Percentiles rank a stretch among this genome's conserved stretches.
phyloP scores from a whole-genome alignment of 257 asterid species.

The Euphrasia confusa region DNA sequence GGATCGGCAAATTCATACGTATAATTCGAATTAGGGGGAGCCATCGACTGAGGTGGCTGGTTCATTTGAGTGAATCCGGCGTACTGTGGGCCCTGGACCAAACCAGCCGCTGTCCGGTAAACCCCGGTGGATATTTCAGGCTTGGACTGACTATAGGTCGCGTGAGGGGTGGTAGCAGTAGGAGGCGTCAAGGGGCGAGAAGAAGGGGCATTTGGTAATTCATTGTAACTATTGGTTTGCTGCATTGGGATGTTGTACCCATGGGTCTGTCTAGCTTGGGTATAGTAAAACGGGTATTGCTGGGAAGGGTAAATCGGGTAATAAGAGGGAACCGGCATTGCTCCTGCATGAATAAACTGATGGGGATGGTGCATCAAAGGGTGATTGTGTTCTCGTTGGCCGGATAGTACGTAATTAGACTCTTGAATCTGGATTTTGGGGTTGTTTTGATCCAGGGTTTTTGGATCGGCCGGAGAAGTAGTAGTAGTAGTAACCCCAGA shows the following conservation, averaged over 20 bases:
- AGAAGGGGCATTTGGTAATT: slow-evolving; percentile 46
- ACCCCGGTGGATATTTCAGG: slow-evolving; percentile 58
- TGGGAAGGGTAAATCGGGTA: slow-evolving; percentile 70
- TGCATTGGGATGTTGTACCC: slow-evolving; percentile 57
- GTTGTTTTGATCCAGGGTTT: slow-evolving; percentile 39
- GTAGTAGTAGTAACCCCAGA: slow-evolving; percentile 27
- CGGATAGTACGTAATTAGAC: slow-evolving; percentile 42
- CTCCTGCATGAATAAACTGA: slow-evolving; percentile 61
- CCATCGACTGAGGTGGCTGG: slow-evolving; percentile 67
- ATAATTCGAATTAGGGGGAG: slow-evolving; percentile 51
- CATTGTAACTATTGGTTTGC: slow-evolving; percentile 44
- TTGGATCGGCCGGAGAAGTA: slow-evolving; percentile 42
- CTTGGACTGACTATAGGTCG: slow-evolving; percentile 43
- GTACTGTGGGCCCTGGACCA: slow-evolving; percentile 35
- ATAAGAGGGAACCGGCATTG: slow-evolving; percentile 47
- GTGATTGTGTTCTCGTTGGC: slow-evolving; percentile 57
- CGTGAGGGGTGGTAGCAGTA: slow-evolving; percentile 34
- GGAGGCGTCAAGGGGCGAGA: slow-evolving; percentile 51
- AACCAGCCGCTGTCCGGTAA: slow-evolving; percentile 53
- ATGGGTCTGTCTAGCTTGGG: slow-evolving; percentile 60
- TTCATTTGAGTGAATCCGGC: slow-evolving; percentile 71
- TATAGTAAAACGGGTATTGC: slow-evolving; percentile 60
- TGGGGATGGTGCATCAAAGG: slow-evolving; percentile 65
- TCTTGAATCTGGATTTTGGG: slow-evolving; percentile 54
- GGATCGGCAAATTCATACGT: slow-evolving; percentile 67